These are phyloP conservation scores for Cyclotella baltica DNA, from an alignment of 108 stramenopile genomes.

Conservation along the genomic window DNA sequence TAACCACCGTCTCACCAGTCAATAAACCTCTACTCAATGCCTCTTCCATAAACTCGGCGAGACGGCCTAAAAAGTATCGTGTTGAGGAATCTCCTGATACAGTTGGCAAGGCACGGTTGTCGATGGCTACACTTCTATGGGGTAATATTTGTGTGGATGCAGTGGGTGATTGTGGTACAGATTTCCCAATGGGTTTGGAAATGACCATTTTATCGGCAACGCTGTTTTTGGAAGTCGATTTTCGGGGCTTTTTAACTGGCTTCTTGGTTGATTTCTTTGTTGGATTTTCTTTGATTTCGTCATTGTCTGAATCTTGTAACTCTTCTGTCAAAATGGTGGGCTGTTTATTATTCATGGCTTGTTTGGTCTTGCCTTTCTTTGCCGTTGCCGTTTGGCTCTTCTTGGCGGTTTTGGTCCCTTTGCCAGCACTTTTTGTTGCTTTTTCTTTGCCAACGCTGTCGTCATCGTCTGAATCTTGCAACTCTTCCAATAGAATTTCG, in stretches of 20 bases:
- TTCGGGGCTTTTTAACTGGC: not conserved
- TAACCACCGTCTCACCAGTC: constrained; percentile 3
- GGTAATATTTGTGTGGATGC: not conserved
- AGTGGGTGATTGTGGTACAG: not conserved
- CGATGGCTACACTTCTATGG: constrained; percentile 43
- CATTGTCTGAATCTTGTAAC: not conserved
- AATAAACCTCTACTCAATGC: constrained; percentile 35
- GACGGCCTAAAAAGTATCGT: constrained; percentile 25
- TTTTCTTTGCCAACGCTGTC: not conserved
- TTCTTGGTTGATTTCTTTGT: too few species aligned
- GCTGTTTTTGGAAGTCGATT: constrained; percentile 13
- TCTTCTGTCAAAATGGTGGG: not conserved
- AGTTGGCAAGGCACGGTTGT: constrained; percentile 49
- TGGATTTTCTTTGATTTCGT: too few species aligned
- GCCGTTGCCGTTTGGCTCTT: not conserved
- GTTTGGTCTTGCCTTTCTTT: not conserved
- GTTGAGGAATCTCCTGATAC: constrained; percentile 40
- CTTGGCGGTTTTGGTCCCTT: not conserved
- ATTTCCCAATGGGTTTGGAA: not conserved
- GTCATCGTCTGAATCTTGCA: not conserved
- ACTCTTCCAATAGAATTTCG: not conserved
- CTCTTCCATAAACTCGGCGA: constrained; percentile 28
- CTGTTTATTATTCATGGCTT: too few species aligned
- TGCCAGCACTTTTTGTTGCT: not conserved
- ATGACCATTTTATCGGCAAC: not conserved